Evolutionary conservation across 2,329 filamentous ascomycete species (phyloP).

Genomic region (Cladosporium austrohemisphaericum): DNA sequence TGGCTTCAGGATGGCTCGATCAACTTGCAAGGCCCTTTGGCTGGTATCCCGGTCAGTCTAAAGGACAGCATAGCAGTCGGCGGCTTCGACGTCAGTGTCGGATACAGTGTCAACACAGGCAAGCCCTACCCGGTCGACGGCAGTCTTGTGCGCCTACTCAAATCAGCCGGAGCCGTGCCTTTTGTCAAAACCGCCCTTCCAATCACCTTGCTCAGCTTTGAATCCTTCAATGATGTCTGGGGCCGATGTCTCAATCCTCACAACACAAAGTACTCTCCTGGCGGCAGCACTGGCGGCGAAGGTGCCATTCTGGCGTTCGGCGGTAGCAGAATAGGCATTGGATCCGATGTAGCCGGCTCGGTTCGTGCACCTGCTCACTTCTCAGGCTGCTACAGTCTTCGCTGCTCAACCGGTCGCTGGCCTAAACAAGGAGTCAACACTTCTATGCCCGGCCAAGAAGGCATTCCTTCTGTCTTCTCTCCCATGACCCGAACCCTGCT

Average conservation of each 20-base stretch:
- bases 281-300: conserved; percentile 85
- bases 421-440: conserved; percentile 79
- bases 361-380: conserved; percentile 85
- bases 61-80: conserved; percentile 75
- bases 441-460: conserved; percentile 90
- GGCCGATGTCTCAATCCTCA: conserved; percentile 42
- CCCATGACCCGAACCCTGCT: conserved; percentile 85
- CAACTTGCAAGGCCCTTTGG: conserved; percentile 76
- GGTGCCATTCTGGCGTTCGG: conserved; percentile 75
- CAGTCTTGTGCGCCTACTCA: conserved; percentile 68
- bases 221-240: conserved; percentile 77
- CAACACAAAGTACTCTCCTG: conserved; percentile 61
- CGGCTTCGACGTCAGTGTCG: conserved; percentile 78
- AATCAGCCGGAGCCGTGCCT: conserved; percentile 80
- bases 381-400: conserved; percentile 80
- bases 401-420: conserved; percentile 87
- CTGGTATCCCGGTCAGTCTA: conserved; percentile 80
- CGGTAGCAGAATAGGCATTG: conserved; percentile 80
- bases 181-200: conserved; percentile 93
- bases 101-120: conserved; percentile 69
- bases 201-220: conserved; percentile 80
- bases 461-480: conserved; percentile 81
- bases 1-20: conserved; percentile 59
- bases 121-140: conserved; percentile 68
- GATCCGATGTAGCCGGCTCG: conserved; percentile 85